Base-by-base conservation (phyloP, 495 filamentous ascomycete species). In the Rostrohypoxylon terebratum region DNA sequence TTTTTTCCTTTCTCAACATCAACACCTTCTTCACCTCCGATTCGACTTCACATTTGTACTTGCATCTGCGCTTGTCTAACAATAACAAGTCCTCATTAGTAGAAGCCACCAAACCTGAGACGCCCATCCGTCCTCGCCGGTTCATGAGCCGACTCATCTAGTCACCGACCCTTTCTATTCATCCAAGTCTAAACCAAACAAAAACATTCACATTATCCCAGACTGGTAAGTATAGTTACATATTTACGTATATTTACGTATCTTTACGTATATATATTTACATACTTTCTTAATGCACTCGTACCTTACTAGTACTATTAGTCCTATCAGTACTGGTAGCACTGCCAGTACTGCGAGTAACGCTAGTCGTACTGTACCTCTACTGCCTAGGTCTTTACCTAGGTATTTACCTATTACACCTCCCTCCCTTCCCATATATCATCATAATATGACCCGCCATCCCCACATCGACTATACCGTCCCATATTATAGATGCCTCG, bases 161-260 rank as follows among this genome's bases (percentile, higher is more conserved):
- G n/a, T 47, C 34, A 20, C 33, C 58, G 6, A 61, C 48, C 47
- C 47, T 55, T 54, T 54, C 25, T 55, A 55, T 31, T 36, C 42
- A 47, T 25, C 62, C 38, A 44, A 45, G 33, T 62, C 38, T 48
- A 18, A 34, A 21, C 18, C 34, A 45, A n/a, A n/a, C n/a, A n/a
- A n/a, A n/a, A n/a, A n/a, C n/a, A 38, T 44, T 57, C 36, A 13
- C 25, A 31, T 11, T 20, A 23, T 21, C 48, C 48, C 28, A 55
- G 51, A 62, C 48, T 28, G 50, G 66, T 63, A 68, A 47, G 66
- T 68, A 57, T 65, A 65, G n/a, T 57, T 18, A 45, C 45, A 23
- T 23, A 34, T 61, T 45, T 45, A 23, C 11, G 9, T 34, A 18
- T 13, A 28, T 28, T 28, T 25, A 5, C 25, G 14, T 25, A 47